phyloP scores from a whole-genome alignment of 371 early-diverging fungal genomes.

The Capillidium rhysosporum region DNA sequence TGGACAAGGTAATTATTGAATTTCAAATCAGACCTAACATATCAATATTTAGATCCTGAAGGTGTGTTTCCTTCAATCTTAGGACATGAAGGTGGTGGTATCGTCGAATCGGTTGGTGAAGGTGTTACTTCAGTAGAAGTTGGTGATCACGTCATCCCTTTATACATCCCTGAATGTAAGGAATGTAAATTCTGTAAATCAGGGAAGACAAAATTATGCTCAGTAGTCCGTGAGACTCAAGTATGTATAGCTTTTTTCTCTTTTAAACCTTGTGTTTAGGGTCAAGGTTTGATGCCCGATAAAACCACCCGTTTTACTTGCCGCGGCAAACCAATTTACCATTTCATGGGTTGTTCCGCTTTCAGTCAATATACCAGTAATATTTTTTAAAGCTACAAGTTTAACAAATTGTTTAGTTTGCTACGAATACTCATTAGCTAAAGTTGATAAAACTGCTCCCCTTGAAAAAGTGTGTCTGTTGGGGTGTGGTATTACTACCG shows the following conservation, averaged over 20 bases:
- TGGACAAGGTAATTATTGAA: slow-evolving; percentile 37
- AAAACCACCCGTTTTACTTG: slow-evolving; percentile 81
- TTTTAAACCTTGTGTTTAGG: slow-evolving; percentile 13
- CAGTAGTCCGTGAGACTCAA: slow-evolving; percentile 75
- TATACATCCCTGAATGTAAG: slow-evolving; percentile 83
- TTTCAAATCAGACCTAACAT: background rate
- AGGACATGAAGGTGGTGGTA: slow-evolving; percentile 90
- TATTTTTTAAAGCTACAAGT: slow-evolving; percentile 5
- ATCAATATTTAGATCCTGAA: slow-evolving; percentile 38
- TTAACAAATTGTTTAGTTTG: slow-evolving; percentile 26
- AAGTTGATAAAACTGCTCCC: slow-evolving; percentile 56
- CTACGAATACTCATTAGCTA: slow-evolving; percentile 78
- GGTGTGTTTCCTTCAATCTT: slow-evolving; percentile 83
- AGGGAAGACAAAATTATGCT: slow-evolving; percentile 91
- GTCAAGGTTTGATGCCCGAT: slow-evolving; percentile 90
- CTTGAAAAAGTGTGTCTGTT: slow-evolving; percentile 74
- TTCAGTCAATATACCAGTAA: slow-evolving; percentile 81
- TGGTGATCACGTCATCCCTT: slow-evolving; percentile 91
- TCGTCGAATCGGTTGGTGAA: slow-evolving; percentile 92
- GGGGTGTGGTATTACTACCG: slow-evolving; percentile 91
- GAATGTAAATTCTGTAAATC: slow-evolving; percentile 90
- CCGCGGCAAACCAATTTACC: slow-evolving; percentile 69
- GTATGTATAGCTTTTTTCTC: slow-evolving; percentile 11
- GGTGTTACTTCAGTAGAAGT: slow-evolving; percentile 75
- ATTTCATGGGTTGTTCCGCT: slow-evolving; percentile 93